Base-by-base conservation (phyloP, 495 filamentous ascomycete genomes). In the Trichocladium antarcticum region DNA sequence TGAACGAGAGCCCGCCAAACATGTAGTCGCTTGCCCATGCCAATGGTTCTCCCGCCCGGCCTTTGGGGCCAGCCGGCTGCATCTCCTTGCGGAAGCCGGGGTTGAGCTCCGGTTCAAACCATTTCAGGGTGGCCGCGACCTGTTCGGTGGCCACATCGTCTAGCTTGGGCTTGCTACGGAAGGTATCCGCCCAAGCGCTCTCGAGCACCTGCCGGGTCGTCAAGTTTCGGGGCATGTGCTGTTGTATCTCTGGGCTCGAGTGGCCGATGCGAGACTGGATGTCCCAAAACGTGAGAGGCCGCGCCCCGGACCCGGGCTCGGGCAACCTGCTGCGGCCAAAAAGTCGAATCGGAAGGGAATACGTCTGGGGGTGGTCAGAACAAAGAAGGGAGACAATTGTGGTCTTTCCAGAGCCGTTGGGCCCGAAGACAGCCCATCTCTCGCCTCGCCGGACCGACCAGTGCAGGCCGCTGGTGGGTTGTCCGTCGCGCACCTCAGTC, bases 351-450 rank as follows among this genome's bases (percentile, higher is more conserved):
- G 89, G 89, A 20, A 85, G 76, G 3, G 87, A 87, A 63, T 97
- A 98, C 1, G 89, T 78, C 62, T 95, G 89, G 0, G 92, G 92
- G 53, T 98, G 92, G 60, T 98, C 92, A 3, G 89, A 95, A 31
- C 86, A 92, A 53, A 98, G 84, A 12, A 98, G 71, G 2, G 89
- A 92, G 14, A 95, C 74, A 42, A 98, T 72, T 0, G 92, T 98
- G 0, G 92, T 97, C 67, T 98, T 98, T 8, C 85, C 85, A 11
- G 81, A 85, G 16, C 83, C 92, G 57, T 97, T 96, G 12, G 90
- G 79, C 1, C 92, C 92, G 57, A 97, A 85, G 35, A 97, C 73
- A 0, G 83, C 89, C 88, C 89, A 96, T 51, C 88, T 76, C 56
- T 95, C 78, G 4, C 90, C 89, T 32, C 80, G 78, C 20, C 82